Percentiles rank a stretch among this genome's conserved stretches.
phyloP scores from a whole-genome alignment of 768 basidiomycete species.

The Sporobolomyces phaffii region DNA sequence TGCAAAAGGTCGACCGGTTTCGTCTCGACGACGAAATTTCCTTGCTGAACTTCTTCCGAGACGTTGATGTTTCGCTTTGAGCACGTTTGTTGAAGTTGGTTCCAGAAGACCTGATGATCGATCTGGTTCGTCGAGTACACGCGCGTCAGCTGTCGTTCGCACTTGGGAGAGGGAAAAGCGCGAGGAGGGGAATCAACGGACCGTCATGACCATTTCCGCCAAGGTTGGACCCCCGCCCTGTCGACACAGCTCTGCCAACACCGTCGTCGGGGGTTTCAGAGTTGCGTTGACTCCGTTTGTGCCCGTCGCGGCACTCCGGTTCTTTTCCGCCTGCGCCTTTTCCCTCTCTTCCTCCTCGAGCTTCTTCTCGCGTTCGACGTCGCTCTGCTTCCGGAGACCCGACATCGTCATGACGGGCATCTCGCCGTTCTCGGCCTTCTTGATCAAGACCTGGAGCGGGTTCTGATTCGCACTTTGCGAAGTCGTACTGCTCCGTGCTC shows the following conservation, averaged over 20 bases:
- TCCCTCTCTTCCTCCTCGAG: constrained; percentile 9
- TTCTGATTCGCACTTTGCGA: not conserved
- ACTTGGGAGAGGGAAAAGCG: not conserved
- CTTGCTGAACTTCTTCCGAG: not conserved
- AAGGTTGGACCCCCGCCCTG: constrained; percentile 1
- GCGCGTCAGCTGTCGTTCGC: not conserved
- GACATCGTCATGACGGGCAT: constrained; percentile 16
- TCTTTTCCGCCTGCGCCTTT: not conserved
- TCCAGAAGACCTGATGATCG: constrained; percentile 2
- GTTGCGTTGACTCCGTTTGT: not conserved
- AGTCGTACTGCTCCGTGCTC: not conserved
- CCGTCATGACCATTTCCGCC: not conserved
- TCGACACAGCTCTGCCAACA: not conserved
- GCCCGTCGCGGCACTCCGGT: not conserved
- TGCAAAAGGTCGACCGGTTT: constrained; percentile 12
- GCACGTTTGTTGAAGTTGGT: not conserved
- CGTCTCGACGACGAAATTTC: constrained; percentile 1
- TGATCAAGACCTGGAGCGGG: not conserved
- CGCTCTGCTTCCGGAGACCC: constrained; percentile 9
- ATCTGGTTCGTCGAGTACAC: constrained; percentile 2
- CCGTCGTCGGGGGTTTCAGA: not conserved
- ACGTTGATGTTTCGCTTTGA: not conserved
- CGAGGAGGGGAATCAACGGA: not conserved
- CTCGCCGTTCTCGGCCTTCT: constrained; percentile 15
- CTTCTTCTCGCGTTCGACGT: constrained; percentile 2